A percentile compares a stretch with the other conserved stretches of the same genome.
Evolutionary conservation across 2,329 filamentous ascomycete species (phyloP).

Genomic region (Parafenestella ontariensis): DNA sequence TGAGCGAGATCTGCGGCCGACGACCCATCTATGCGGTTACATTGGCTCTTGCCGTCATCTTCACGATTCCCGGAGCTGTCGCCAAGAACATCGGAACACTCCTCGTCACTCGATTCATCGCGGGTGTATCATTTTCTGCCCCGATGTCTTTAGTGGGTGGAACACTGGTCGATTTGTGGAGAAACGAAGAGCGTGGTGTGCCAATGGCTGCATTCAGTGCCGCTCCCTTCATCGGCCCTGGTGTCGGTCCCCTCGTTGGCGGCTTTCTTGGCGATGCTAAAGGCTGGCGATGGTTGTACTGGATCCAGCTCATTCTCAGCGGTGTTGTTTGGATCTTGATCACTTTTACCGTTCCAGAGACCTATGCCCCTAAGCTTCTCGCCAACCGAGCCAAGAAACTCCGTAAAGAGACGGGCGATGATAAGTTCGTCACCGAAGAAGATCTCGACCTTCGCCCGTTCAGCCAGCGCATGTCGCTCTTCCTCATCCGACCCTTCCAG

Average conservation of each 20-base stretch:
- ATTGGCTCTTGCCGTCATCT: slow-evolving; percentile 73
- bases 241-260: slow-evolving; percentile 70
- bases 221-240: slow-evolving; percentile 82
- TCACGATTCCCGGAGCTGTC: slow-evolving; percentile 81
- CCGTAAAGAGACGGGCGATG: slow-evolving; percentile 71
- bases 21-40: slow-evolving; percentile 74
- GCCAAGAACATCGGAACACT: slow-evolving; percentile 78
- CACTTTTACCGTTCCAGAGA: slow-evolving; percentile 89
- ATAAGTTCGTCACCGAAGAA: slow-evolving; percentile 76
- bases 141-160: slow-evolving; percentile 88
- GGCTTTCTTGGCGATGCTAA: slow-evolving; percentile 72
- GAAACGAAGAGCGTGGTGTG: slow-evolving; percentile 80
- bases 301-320: slow-evolving; percentile 81
- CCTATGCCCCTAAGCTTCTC: slow-evolving; percentile 82
- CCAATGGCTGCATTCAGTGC: slow-evolving; percentile 88
- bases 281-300: slow-evolving; percentile 87
- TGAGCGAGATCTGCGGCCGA: slow-evolving; percentile 78
- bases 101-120: slow-evolving; percentile 77
- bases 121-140: slow-evolving; percentile 83
- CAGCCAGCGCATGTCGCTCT: slow-evolving; percentile 72
- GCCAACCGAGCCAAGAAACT: slow-evolving; percentile 73
- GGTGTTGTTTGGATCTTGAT: slow-evolving; percentile 75
- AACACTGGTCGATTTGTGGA: slow-evolving; percentile 84
- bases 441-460: slow-evolving; percentile 78
- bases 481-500: slow-evolving; percentile 83